Evolutionary conservation across 2,329 filamentous ascomycete genomes (phyloP).

Genomic region (Xylaria sp.): DNA sequence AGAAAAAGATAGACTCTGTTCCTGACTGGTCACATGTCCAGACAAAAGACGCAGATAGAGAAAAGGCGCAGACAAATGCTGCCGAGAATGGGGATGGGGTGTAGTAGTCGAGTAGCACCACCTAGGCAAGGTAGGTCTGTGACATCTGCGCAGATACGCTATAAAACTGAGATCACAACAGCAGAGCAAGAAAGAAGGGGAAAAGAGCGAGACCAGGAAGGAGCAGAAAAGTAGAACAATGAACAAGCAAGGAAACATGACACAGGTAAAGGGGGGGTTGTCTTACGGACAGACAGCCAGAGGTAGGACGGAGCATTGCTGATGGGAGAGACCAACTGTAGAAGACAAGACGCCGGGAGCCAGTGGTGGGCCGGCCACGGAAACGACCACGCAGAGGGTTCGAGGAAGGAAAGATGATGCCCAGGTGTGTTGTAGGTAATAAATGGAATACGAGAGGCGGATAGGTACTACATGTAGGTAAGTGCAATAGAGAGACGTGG

Average conservation of each 20-base stretch:
- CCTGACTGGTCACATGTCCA: conserved; percentile 1
- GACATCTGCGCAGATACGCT: background rate
- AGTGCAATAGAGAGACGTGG: background rate
- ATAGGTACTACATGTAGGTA: background rate
- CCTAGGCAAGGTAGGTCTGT: background rate
- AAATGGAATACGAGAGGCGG: background rate
- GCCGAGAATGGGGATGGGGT: background rate
- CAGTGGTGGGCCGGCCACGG: conserved; percentile 1
- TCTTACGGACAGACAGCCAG: background rate
- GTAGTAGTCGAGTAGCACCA: background rate
- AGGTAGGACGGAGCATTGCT: conserved; percentile 18
- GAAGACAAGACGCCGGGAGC: conserved; percentile 2
- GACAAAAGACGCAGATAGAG: conserved; percentile 20
- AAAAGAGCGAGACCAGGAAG: conserved; percentile 1
- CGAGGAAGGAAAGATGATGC: conserved; percentile 10
- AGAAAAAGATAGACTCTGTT: conserved; percentile 3
- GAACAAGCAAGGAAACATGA: conserved; percentile 3
- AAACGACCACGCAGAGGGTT: background rate
- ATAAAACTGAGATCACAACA: background rate
- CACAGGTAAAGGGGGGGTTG: background rate
- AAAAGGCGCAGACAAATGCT: conserved; percentile 7
- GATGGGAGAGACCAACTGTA: background rate
- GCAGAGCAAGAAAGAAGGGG: background rate
- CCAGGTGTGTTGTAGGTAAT: no score
- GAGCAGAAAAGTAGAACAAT: background rate